phyloP scores from a whole-genome alignment of 257 asterid species.

The Solanum chmielewskii region DNA sequence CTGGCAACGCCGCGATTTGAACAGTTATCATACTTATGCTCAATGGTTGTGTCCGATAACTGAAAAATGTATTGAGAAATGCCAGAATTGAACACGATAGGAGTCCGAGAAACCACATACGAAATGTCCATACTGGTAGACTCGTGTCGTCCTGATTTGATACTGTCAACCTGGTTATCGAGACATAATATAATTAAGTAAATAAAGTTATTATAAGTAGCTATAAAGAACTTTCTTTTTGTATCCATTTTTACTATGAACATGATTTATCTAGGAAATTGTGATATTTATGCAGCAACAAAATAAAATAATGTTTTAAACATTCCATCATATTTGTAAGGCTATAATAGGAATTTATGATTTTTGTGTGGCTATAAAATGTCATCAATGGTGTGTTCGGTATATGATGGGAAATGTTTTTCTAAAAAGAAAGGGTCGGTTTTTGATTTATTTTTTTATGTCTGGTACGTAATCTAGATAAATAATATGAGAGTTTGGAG shows the following conservation, averaged over 20 bases:
- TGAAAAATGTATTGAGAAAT: not conserved
- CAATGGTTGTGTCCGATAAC: not conserved
- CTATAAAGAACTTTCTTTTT: not conserved
- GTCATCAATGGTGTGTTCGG: not conserved
- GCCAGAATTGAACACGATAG: not conserved
- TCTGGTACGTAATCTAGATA: not conserved
- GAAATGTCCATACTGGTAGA: not conserved
- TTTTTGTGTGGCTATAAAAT: not conserved
- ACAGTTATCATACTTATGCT: not conserved
- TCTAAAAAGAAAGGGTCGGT: fast-evolving
- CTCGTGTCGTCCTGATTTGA: not conserved
- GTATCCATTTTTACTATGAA: not conserved
- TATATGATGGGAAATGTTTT: not conserved
- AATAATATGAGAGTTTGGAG: not conserved
- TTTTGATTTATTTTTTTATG: not conserved
- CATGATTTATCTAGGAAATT: not conserved
- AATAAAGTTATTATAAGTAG: not conserved
- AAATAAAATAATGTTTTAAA: not conserved
- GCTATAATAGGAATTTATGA: not conserved
- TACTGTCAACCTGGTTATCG: not conserved
- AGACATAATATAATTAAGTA: not conserved
- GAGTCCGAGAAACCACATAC: slow-evolving; percentile 1
- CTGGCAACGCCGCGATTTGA: not conserved
- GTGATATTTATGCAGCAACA: not conserved
- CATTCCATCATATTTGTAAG: not conserved